Evolutionary conservation across 192 early-diverging fungal species (phyloP).

Genomic region (Funneliformis mosseae): DNA sequence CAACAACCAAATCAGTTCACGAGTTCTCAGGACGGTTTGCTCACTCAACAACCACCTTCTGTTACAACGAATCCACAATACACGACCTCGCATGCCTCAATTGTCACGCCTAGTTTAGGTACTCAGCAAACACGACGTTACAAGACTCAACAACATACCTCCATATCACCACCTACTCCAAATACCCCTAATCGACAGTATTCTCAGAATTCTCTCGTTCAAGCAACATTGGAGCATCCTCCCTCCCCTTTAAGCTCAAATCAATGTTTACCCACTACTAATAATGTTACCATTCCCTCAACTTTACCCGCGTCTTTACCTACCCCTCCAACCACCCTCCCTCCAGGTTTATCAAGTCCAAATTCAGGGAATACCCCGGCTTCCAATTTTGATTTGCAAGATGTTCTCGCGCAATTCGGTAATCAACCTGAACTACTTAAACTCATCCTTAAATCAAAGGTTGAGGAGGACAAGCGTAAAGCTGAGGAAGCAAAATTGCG

Average conservation of each 20-base stretch:
- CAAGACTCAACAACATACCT: not conserved
- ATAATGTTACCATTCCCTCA: not conserved
- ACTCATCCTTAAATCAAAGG: conserved; percentile 55
- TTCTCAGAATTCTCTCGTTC: not conserved
- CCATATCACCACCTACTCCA: not conserved
- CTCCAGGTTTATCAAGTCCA: not conserved
- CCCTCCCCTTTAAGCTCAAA: not conserved
- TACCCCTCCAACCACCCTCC: conserved; percentile 2
- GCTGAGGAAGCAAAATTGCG: conserved; percentile 59
- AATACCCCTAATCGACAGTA: not conserved
- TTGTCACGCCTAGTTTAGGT: no score
- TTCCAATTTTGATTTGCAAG: conserved; percentile 49
- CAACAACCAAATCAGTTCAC: no score
- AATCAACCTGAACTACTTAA: conserved; percentile 57
- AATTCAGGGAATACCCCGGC: conserved; percentile 28
- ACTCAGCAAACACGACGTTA: no score
- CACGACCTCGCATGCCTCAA: no score
- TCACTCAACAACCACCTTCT: no score
- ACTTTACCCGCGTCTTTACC: conserved; percentile 5
- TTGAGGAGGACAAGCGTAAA: conserved; percentile 59
- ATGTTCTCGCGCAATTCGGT: conserved; percentile 49
- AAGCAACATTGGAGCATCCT: not conserved
- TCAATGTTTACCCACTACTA: not conserved
- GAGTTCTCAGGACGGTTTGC: no score
- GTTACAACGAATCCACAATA: no score